A percentile compares a stretch with the other conserved stretches of the same genome.
phyloP scores from a whole-genome alignment of 768 basidiomycete genomes.

The Rhodosporidiobolus sp. region DNA sequence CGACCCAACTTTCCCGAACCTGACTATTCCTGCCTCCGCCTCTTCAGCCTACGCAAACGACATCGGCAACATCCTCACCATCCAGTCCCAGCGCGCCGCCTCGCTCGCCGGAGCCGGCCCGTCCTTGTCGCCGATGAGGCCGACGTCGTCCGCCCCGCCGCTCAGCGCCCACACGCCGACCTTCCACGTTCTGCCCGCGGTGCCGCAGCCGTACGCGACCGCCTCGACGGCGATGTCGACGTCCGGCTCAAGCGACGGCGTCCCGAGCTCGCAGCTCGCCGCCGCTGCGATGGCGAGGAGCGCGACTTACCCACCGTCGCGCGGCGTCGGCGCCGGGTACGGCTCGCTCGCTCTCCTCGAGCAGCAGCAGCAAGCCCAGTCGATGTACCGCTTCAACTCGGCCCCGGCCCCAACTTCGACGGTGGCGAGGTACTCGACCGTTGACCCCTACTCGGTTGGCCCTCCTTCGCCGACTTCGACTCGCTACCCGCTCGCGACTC shows the following conservation, averaged over 20 bases:
- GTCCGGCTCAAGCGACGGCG: not conserved
- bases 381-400: not conserved
- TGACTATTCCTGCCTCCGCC: not conserved
- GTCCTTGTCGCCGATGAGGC: not conserved
- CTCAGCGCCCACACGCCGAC: constrained; percentile 7
- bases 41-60: constrained; percentile 33
- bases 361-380: not conserved
- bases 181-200: constrained; percentile 9
- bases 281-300: constrained; percentile 4
- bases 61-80: constrained; percentile 36
- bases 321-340: not conserved
- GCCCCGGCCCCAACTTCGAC: not conserved
- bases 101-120: constrained; percentile 15
- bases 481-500: not conserved
- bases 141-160: not conserved
- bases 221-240: not conserved
- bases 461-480: not conserved
- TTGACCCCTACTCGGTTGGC: not conserved
- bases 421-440: not conserved
- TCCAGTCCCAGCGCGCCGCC: constrained; percentile 34
- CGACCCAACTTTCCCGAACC: not conserved
- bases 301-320: not conserved
- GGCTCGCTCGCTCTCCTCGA: not conserved
- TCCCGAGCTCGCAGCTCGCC: not conserved
- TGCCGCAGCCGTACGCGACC: not conserved